Percentiles rank a stretch among this genome's conserved stretches.
Evolutionary conservation across 495 filamentous ascomycete species (phyloP).

Genomic region (Trichocladium uniseriatum): DNA sequence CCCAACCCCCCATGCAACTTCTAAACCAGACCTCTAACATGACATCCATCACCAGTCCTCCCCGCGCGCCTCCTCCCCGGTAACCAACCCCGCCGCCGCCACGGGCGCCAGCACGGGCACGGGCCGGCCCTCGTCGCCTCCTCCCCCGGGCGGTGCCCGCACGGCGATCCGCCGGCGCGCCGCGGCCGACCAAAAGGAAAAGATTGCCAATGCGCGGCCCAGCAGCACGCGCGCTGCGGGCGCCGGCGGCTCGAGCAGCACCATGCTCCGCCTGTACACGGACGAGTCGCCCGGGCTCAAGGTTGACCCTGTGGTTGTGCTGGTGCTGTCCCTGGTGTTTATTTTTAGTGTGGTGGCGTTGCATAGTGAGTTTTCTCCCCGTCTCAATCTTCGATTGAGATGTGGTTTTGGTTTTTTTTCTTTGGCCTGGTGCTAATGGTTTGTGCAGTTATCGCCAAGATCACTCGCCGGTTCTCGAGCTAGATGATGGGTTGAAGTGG

Average conservation of each 20-base stretch:
- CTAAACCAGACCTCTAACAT: background rate
- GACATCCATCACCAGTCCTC: conserved; percentile 48
- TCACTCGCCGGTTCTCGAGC: conserved; percentile 82
- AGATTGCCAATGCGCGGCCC: conserved; percentile 81
- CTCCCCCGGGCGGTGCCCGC: conserved; percentile 87
- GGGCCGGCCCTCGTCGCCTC: conserved; percentile 70
- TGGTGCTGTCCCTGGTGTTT: conserved; percentile 90
- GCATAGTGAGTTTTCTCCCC: conserved; percentile 60
- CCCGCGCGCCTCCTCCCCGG: conserved; percentile 62
- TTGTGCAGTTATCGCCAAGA: conserved; percentile 80
- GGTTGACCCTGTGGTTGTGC: conserved; percentile 93
- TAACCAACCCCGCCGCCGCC: conserved; percentile 51
- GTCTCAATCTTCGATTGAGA: too few relatives aligned
- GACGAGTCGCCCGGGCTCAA: conserved; percentile 94
- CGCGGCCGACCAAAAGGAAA: conserved; percentile 91
- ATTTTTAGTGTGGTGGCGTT: conserved; percentile 97
- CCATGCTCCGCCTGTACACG: conserved; percentile 99
- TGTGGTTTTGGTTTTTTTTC: conserved; percentile 9
- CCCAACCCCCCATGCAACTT: too few relatives aligned
- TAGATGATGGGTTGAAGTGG: conserved; percentile 25
- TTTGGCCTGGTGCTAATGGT: conserved; percentile 7
- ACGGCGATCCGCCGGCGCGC: conserved; percentile 89
- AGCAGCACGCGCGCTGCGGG: conserved; percentile 87
- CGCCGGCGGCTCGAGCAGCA: conserved; percentile 90
- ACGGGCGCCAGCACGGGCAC: conserved; percentile 26